Conservation (phyloP, 1,284 basidiomycete species). For the Malassezia dermatis region DNA sequence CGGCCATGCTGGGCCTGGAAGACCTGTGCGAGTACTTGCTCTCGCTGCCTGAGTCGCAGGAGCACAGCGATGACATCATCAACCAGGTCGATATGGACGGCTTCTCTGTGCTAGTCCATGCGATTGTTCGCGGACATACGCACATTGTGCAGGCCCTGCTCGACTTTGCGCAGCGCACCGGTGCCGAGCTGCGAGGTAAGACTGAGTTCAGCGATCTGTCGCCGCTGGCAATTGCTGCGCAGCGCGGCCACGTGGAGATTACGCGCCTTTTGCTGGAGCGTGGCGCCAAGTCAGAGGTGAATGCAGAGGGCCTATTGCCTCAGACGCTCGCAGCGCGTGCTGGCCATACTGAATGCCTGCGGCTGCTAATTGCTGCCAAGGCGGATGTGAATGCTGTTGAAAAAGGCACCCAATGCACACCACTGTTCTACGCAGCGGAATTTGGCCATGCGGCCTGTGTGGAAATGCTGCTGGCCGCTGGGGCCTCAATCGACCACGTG, state of each 20-base stretch:
- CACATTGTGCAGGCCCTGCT: conserved; percentile 56
- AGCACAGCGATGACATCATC: background rate
- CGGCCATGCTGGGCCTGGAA: conserved; percentile 81
- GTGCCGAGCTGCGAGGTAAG: conserved; percentile 22
- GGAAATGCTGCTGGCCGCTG: conserved; percentile 64
- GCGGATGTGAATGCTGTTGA: conserved; percentile 59
- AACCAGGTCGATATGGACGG: conserved; percentile 58
- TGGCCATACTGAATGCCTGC: conserved; percentile 75
- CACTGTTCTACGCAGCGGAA: conserved; percentile 86
- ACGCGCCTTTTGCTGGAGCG: conserved; percentile 66
- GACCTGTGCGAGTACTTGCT: conserved; percentile 68
- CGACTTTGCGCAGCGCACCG: conserved; percentile 16
- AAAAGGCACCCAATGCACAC: conserved; percentile 94
- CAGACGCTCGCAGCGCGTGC: conserved; percentile 96
- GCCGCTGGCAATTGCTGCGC: conserved; percentile 80
- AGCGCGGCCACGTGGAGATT: conserved; percentile 76
- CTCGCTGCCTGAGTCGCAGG: conserved; percentile 54
- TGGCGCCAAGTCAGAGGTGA: conserved; percentile 68
- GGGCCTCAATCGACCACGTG: conserved; percentile 61
- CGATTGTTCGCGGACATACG: conserved; percentile 73
- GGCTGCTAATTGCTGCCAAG: conserved; percentile 58
- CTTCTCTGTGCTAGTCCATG: conserved; percentile 84
- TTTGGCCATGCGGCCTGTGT: conserved; percentile 73
- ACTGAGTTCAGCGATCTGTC: conserved; percentile 57
- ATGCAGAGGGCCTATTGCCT: conserved; percentile 88